Evolutionary conservation across 2,329 filamentous ascomycete genomes (phyloP).

Genomic region (Seiridium cupressi): DNA sequence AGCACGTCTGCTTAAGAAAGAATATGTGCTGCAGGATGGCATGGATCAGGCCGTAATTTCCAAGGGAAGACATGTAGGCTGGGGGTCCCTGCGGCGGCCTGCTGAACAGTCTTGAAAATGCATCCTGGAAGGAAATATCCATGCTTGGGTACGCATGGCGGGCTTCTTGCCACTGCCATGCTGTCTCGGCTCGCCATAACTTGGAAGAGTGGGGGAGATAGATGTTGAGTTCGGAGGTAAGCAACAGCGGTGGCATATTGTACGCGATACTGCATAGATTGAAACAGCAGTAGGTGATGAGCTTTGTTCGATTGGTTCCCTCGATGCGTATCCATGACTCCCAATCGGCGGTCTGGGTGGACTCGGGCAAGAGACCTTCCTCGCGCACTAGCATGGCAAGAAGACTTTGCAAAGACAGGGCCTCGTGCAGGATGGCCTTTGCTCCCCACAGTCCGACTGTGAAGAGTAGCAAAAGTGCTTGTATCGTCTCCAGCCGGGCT

Average conservation of each 20-base stretch:
- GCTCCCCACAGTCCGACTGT: constrained; percentile 61
- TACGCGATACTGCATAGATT: constrained; percentile 63
- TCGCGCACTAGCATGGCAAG: constrained; percentile 58
- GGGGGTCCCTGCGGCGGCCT: constrained; percentile 47
- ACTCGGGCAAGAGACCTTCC: constrained; percentile 51
- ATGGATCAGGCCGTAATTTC: constrained; percentile 71
- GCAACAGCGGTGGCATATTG: constrained; percentile 54
- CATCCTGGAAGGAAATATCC: constrained; percentile 56
- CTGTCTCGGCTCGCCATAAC: constrained; percentile 55
- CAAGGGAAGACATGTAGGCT: constrained; percentile 55
- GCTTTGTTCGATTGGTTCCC: constrained; percentile 55
- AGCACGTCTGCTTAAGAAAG: constrained; percentile 62
- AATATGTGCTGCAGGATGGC: constrained; percentile 72
- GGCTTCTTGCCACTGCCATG: constrained; percentile 60
- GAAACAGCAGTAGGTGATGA: constrained; percentile 61
- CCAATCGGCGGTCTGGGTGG: constrained; percentile 52
- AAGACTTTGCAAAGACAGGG: constrained; percentile 57
- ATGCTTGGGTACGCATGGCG: constrained; percentile 48
- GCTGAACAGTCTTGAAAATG: constrained; percentile 53
- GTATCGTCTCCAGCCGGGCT: constrained; percentile 62
- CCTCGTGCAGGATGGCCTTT: constrained; percentile 58
- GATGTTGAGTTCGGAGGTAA: constrained; percentile 60
- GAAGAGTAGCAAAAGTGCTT: constrained; percentile 60
- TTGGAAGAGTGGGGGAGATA: constrained; percentile 53
- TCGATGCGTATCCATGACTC: constrained; percentile 60